Evolutionary conservation across 768 basidiomycete species (phyloP), one percentile per base, ranked within the genome.

Genomic region (Cytidiella melzeri): DNA sequence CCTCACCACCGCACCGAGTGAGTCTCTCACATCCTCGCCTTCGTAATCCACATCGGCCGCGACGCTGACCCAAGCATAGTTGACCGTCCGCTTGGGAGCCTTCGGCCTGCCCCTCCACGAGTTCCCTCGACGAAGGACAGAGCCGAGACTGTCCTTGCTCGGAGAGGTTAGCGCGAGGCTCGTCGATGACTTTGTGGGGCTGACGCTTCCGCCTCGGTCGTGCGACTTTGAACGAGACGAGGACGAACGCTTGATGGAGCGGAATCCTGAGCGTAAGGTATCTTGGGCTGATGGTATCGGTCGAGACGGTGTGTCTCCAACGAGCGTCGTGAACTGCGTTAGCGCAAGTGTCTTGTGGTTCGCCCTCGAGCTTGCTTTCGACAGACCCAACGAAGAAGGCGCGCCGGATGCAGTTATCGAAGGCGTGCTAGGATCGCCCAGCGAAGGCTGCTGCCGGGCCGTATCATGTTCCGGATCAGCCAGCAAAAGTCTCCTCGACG

Each of bases 11-110:
- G 69, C 68, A 18, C 61, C 68, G 2, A 79, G 60, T 27, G 74
- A 69, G 45, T 80, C 75, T 13, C 80, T 70, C 46, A 91, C 75
- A 62, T 89, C 84, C 49, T 80, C 75, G 23, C 90, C 90, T 58
- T 91, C 86, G 74, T 81, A 84, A 63, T 92, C 90, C 25, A 91
- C 79, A 61, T 91, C 90, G 52, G 86, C 84, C 28, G 80, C 79
- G 34, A 81, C 69, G 60, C 79, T 83, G n/a, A 92, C 79, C 88
- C 89, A 92, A 18, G 83, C 80, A 64, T 92, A 92, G 41, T 80
- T 81, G 24, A 88, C 80, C 50, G 64, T 60, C n/a, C 71, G 68
- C 37, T 61, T 67, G 57, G 45, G 54, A 48, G 41, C 45, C 36
- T 51, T 52, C 43, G 26, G 21, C 26, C 48, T 43, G 50, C 1